phyloP scores from a whole-genome alignment of 2,329 filamentous ascomycete genomes.

The Elsinoe batatas region DNA sequence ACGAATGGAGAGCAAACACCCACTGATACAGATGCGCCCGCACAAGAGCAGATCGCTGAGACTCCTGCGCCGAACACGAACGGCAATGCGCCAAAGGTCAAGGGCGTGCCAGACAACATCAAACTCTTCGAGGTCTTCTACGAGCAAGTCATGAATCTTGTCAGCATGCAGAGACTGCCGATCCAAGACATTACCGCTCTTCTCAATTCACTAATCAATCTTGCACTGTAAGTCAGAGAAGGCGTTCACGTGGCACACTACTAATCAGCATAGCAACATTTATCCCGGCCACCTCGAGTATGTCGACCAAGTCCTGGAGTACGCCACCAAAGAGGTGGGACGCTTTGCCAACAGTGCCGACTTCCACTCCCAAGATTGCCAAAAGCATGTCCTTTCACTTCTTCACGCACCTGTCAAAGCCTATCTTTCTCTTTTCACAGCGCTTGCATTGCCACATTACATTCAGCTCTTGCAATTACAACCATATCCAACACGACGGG shows the following conservation, averaged over 20 bases:
- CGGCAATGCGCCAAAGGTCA: slow-evolving; percentile 35
- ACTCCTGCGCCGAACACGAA: slow-evolving; percentile 29
- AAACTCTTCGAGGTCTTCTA: slow-evolving; percentile 97
- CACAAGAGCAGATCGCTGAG: slow-evolving; percentile 22
- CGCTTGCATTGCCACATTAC: slow-evolving; percentile 82
- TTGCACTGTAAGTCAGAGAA: slow-evolving; percentile 56
- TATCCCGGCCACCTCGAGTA: slow-evolving; percentile 90
- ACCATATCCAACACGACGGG: slow-evolving; percentile 81
- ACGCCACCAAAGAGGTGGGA: slow-evolving; percentile 73
- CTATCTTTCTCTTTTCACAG: slow-evolving; percentile 93
- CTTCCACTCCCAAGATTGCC: slow-evolving; percentile 75
- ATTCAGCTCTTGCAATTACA: slow-evolving; percentile 83
- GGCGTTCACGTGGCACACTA: not conserved
- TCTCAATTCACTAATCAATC: slow-evolving; percentile 83
- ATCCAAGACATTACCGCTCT: slow-evolving; percentile 93
- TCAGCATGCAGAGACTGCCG: slow-evolving; percentile 79
- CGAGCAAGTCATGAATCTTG: slow-evolving; percentile 84
- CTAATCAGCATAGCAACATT: slow-evolving; percentile 54
- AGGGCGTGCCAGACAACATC: slow-evolving; percentile 62
- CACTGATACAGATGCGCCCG: slow-evolving; percentile 23
- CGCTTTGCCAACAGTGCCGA: slow-evolving; percentile 94
- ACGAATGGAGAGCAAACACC: slow-evolving; percentile 26
- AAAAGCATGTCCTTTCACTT: slow-evolving; percentile 79
- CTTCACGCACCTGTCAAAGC: slow-evolving; percentile 83
- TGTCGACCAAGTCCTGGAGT: slow-evolving; percentile 85